These are phyloP conservation scores for Ampelomyces quisqualis DNA, from an alignment of 2,329 filamentous ascomycete genomes.

Conservation along the genomic window DNA sequence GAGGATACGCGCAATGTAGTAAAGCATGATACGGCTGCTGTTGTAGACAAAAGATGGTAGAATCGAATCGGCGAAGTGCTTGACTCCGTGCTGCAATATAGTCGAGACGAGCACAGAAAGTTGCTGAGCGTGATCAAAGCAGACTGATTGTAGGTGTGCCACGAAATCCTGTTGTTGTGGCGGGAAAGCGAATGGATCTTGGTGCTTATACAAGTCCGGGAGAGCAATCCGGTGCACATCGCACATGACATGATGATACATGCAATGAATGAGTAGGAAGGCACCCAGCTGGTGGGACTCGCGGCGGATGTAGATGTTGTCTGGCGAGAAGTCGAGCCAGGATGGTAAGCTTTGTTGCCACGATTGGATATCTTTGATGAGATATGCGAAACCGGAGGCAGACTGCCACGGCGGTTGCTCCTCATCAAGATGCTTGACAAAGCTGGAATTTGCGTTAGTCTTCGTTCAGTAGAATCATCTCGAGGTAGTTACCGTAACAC, in stretches of 20 bases:
- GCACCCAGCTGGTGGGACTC: conserved; percentile 37
- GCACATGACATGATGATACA: conserved; percentile 39
- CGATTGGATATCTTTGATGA: conserved; percentile 28
- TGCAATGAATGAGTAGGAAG: conserved; percentile 37
- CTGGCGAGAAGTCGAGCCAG: conserved; percentile 36
- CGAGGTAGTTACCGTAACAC: conserved; percentile 25
- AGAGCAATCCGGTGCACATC: conserved; percentile 36
- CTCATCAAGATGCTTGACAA: conserved; percentile 37
- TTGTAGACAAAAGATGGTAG: conserved; percentile 38
- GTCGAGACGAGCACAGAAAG: conserved; percentile 32
- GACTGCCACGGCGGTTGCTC: conserved; percentile 34
- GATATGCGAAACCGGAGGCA: conserved; percentile 28
- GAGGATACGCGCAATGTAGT: conserved; percentile 34
- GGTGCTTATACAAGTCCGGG: conserved; percentile 35
- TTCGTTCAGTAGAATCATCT: not conserved
- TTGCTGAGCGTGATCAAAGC: conserved; percentile 36
- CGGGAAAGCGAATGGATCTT: conserved; percentile 33
- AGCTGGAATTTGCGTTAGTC: conserved; percentile 13
- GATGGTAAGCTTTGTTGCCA: conserved; percentile 35
- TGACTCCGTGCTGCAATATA: conserved; percentile 34
- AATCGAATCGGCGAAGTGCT: conserved; percentile 38
- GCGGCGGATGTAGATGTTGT: conserved; percentile 40
- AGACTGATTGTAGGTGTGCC: conserved; percentile 28
- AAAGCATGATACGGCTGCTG: conserved; percentile 39
- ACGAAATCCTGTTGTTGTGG: conserved; percentile 27